A percentile compares a stretch with the other conserved stretches of the same genome.
phyloP scores from a whole-genome alignment of 768 basidiomycete species.

The Chalciporus chontae region DNA sequence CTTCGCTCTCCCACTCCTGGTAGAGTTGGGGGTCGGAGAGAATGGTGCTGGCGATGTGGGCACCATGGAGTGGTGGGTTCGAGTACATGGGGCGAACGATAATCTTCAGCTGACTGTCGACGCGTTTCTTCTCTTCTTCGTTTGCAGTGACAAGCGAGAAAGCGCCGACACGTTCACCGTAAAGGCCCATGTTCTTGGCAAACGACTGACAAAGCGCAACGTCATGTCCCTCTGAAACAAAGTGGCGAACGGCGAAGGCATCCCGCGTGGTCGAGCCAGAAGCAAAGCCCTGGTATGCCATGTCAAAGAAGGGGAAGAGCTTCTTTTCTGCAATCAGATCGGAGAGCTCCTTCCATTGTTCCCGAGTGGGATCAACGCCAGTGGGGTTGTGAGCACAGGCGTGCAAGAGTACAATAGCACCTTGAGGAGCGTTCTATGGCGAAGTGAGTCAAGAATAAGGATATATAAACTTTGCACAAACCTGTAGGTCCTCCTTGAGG shows the following conservation, averaged over 20 bases:
- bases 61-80: slow-evolving; percentile 92
- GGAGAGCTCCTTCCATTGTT: slow-evolving; percentile 90
- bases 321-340: slow-evolving; percentile 83
- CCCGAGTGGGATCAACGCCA: slow-evolving; percentile 90
- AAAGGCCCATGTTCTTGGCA: slow-evolving; percentile 99
- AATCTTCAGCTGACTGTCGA: slow-evolving; percentile 94
- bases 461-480: slow-evolving; percentile 31
- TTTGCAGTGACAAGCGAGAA: slow-evolving; percentile 77
- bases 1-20: slow-evolving; percentile 84
- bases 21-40: slow-evolving; percentile 73
- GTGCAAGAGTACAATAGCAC: slow-evolving; percentile 85
- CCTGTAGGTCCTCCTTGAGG: slow-evolving; percentile 83
- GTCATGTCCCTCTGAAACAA: slow-evolving; percentile 87
- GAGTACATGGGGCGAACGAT: slow-evolving; percentile 96
- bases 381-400: slow-evolving; percentile 99
- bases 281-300: slow-evolving; percentile 99
- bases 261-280: slow-evolving; percentile 89
- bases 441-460: slow-evolving; percentile 9
- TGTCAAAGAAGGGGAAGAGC: slow-evolving; percentile 98
- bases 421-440: slow-evolving; percentile 61
- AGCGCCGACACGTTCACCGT: slow-evolving; percentile 97
- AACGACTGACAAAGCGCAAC: slow-evolving; percentile 92
- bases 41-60: slow-evolving; percentile 82
- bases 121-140: slow-evolving; percentile 76
- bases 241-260: slow-evolving; percentile 93